Conservation (phyloP, 2,329 filamentous ascomycete genomes). For the Diaporthe eres region DNA sequence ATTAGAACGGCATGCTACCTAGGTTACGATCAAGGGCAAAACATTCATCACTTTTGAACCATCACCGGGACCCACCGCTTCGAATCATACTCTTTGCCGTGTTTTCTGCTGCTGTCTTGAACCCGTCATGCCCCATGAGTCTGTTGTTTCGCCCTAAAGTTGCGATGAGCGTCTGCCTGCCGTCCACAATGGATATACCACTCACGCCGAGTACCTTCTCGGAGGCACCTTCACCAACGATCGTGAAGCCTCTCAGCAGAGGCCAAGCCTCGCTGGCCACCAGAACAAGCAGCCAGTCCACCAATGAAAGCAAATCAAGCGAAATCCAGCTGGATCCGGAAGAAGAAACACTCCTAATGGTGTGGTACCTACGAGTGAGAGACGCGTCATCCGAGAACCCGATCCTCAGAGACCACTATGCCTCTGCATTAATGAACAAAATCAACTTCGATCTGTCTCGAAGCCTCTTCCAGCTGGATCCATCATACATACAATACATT, state of each 20-base stretch:
- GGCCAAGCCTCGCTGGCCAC: neutral
- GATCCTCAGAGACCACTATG: slow-evolving; percentile 43
- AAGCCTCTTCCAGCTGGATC: slow-evolving; percentile 42
- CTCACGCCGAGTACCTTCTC: neutral
- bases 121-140: neutral
- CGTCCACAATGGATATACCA: slow-evolving; percentile 6
- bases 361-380: slow-evolving; percentile 35
- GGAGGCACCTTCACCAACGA: neutral
- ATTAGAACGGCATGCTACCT: neutral
- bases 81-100: neutral
- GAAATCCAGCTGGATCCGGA: slow-evolving; percentile 26
- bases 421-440: slow-evolving; percentile 43
- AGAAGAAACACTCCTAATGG: slow-evolving; percentile 21
- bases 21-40: neutral
- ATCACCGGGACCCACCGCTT: neutral
- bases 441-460: slow-evolving; percentile 43
- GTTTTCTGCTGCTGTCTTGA: neutral
- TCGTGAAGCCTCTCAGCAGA: slow-evolving; percentile 21
- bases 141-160: neutral
- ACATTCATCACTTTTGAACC: neutral
- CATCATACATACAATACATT: slow-evolving; percentile 43
- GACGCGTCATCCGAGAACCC: slow-evolving; percentile 35
- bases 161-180: neutral
- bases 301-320: neutral
- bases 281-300: slow-evolving; percentile 12